A percentile compares a stretch with the other conserved stretches of the same genome.
phyloP scores from a whole-genome alignment of 768 basidiomycete species.

The Agrocybe pediades region DNA sequence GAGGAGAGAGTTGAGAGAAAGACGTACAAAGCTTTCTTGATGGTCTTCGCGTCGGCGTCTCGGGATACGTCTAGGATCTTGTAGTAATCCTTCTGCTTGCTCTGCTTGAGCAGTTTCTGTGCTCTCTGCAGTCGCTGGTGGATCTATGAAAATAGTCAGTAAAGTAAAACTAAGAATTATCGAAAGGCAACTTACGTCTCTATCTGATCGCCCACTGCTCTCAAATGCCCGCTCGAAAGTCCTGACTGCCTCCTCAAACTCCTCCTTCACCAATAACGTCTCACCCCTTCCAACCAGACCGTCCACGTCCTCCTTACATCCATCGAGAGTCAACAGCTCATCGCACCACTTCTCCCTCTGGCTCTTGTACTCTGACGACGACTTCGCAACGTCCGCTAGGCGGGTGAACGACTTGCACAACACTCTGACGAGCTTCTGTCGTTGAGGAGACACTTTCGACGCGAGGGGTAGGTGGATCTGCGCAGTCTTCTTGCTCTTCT shows the following conservation, averaged over 20 bases:
- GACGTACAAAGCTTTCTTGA: slow-evolving; percentile 85
- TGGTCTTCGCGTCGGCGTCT: no score
- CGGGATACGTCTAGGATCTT: no score
- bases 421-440: slow-evolving; percentile 62
- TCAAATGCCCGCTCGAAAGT: no score
- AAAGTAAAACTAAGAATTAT: slow-evolving; percentile 2
- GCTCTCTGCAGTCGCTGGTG: slow-evolving; percentile 58
- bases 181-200: slow-evolving; percentile 56
- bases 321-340: slow-evolving; percentile 67
- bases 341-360: slow-evolving; percentile 72
- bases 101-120: no score
- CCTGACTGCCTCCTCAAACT: no score
- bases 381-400: slow-evolving; percentile 35
- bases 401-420: slow-evolving; percentile 79
- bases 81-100: no score
- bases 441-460: slow-evolving; percentile 53
- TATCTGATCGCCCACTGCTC: slow-evolving; percentile 69
- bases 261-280: slow-evolving; percentile 59
- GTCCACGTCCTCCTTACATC: slow-evolving; percentile 70
- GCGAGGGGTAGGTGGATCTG: slow-evolving; percentile 55
- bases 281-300: slow-evolving; percentile 79
- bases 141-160: slow-evolving; percentile 46
- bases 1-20: background rate
- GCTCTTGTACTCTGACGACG: slow-evolving; percentile 40
- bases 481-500: slow-evolving; percentile 25